Evolutionary conservation across 2,329 filamentous ascomycete genomes (phyloP).

Genomic region (Pseudogymnoascus sp.): DNA sequence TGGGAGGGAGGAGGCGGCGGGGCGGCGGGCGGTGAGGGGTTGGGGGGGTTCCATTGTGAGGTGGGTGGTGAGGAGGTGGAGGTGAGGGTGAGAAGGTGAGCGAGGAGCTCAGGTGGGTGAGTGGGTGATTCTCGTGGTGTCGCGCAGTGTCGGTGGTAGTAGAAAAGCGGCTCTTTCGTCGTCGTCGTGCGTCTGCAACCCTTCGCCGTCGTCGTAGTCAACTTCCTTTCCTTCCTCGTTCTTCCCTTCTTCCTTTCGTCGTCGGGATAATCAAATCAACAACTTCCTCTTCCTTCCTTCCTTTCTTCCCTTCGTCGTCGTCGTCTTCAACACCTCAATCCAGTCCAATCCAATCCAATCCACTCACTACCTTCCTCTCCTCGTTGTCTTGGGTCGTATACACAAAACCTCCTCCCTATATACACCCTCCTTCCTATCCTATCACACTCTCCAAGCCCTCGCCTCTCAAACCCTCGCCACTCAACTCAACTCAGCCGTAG

Average conservation of each 20-base stretch:
- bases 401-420: neutral
- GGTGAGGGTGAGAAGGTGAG: neutral
- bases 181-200: neutral
- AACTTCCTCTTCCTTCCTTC: no score
- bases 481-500: no score
- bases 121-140: neutral
- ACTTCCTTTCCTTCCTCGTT: neutral
- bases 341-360: no score
- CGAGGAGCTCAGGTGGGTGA: neutral
- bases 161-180: neutral
- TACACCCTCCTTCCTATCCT: neutral
- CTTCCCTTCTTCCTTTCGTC: neutral
- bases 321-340: neutral
- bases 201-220: neutral
- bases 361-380: no score
- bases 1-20: constrained; percentile 59
- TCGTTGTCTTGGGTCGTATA: neutral
- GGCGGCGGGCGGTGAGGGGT: constrained; percentile 63
- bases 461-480: no score
- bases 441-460: neutral
- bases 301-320: no score
- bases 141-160: neutral
- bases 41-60: constrained; percentile 46
- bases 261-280: no score
- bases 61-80: constrained; percentile 9